Evolutionary conservation across 2,329 filamentous ascomycete genomes (phyloP), one percentile per base, ranked within the genome.

Genomic region (Diaporthe velutina): DNA sequence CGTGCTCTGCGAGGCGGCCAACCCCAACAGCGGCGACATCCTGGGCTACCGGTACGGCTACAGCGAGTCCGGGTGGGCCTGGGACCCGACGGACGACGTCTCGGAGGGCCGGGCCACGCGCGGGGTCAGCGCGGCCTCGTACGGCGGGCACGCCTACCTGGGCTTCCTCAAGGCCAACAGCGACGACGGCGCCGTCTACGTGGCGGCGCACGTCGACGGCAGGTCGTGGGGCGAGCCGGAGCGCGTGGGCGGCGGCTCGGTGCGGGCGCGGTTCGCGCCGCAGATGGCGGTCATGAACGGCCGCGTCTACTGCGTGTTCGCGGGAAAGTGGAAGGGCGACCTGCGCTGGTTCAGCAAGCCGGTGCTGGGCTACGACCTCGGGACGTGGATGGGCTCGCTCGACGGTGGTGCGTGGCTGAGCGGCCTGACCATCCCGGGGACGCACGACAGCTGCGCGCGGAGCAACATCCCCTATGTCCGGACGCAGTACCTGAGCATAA

Each of bases 351-450:
- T 81, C 77, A 83, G 82, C 64, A 78, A 81, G 71, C 79, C 81
- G 2, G 77, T 83, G 22, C 75, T 83, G 38, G 73, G 75, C 60
- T 83, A 81, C 72, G 77, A 78, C 38, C 82, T 91, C 42, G 82
- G 86, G 68, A 84, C 85, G 33, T 94, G 93, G 93, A 94, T 94
- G 92, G 82, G 84, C 33, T 82, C 87, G 38, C 83, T 94, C 28
- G 85, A 86, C 13, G 89, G 93, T 78, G 84, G 86, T 35, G 88
- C 87, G 0, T 86, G 90, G 2, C 81, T 94, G 7, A 92, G 91
- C 8, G 87, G 88, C 1, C 85, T 95, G 35, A 93, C 91, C 8
- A 92, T 94, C 61, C 93, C 93, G 0, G 93, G 93, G 73, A 94
- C 93, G 0, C 93, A 95, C 84, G 94, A 95, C 81, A 93, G 92